A percentile compares a stretch with the other conserved stretches of the same genome.
phyloP scores from a whole-genome alignment of 805 yeast genomes.

The Danielia reshetovae region DNA sequence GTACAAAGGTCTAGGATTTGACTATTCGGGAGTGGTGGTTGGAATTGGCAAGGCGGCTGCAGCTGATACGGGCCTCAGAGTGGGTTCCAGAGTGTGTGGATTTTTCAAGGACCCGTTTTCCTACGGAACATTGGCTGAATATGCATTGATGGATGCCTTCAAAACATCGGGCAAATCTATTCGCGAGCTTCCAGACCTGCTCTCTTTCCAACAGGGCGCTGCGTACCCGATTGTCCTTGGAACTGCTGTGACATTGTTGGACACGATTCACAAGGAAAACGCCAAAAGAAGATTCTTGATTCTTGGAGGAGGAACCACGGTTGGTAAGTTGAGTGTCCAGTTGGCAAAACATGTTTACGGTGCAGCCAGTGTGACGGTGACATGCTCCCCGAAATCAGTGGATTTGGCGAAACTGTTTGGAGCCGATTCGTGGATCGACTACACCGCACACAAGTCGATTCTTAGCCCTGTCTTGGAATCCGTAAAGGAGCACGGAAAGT shows the following conservation, averaged over 20 bases:
- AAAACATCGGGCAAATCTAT: conserved; percentile 30
- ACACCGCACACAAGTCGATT: conserved; percentile 41
- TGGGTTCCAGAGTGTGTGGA: conserved; percentile 30
- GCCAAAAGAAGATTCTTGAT: conserved; percentile 53
- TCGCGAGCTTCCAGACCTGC: conserved; percentile 42
- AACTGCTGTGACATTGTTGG: conserved; percentile 51
- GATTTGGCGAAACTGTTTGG: conserved; percentile 47
- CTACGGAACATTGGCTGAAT: conserved; percentile 46
- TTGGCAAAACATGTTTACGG: conserved; percentile 44
- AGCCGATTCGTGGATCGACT: conserved; percentile 55
- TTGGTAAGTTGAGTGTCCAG: conserved; percentile 55
- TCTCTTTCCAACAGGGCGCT: conserved; percentile 56
- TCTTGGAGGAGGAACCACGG: conserved; percentile 73
- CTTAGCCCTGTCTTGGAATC: conserved; percentile 32
- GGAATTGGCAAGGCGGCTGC: conserved; percentile 27
- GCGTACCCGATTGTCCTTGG: conserved; percentile 61
- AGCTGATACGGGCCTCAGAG: conserved; percentile 15
- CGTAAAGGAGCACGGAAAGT: conserved; percentile 33
- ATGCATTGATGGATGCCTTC: conserved; percentile 36
- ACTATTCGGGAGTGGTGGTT: conserved; percentile 31
- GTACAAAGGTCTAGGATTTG: conserved; percentile 26
- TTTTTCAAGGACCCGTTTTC: conserved; percentile 14
- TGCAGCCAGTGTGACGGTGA: conserved; percentile 51
- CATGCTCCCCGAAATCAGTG: conserved; percentile 49
- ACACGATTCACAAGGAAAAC: conserved; percentile 27